Base-by-base conservation (phyloP, 768 basidiomycete species). In the Russula lepida region DNA sequence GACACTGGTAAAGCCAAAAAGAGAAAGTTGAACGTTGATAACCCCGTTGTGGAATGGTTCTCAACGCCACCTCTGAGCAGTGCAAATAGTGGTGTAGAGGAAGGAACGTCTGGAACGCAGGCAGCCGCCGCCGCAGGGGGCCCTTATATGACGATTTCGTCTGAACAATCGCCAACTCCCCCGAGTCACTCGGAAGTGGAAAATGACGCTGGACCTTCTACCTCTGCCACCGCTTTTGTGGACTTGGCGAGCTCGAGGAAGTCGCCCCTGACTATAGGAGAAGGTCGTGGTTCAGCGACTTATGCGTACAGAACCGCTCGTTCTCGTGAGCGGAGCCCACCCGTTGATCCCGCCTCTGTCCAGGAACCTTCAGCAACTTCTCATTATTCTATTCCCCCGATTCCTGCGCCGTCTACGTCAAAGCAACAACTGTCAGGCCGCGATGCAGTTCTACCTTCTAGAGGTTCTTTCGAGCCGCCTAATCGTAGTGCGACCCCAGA, bases 251-350 rank as follows among this genome's bases (percentile, higher is more conserved):
- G 11, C 35, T 37, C 33, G 21, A 37, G 7, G 17, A 56, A 39
- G 43, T 25, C 43, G 17, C 27, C 49, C 4, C 33, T 23, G 19
- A 12, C 43, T 15, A n/a, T 33, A 46, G 28, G 12, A 52, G 25
- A 43, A 21, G 6, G 33, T 39, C 49, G 28, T 6, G 28, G 39
- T 4, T 27, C 15, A 9, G 43, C 50, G 27, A 53, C 55, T 4
- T 62, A 52, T 41, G 56, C 55, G n/a, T 62, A 62, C 28, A 62
- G 21, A 50, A 21, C 55, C 0, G 43, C 43, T 44, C 43, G 43
- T 37, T 32, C 48, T 23, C 25, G n/a, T 32, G 33, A 52, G 12
- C 49, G 19, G 27, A 30, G 33, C 23, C 19, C 41, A 32, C 23
- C 60, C 3, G 37, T 33, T 27, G 25, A 62, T n/a, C 43, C 30